Evolutionary conservation across 257 asterid species (phyloP).

Genomic region (Capsicum pubescens): DNA sequence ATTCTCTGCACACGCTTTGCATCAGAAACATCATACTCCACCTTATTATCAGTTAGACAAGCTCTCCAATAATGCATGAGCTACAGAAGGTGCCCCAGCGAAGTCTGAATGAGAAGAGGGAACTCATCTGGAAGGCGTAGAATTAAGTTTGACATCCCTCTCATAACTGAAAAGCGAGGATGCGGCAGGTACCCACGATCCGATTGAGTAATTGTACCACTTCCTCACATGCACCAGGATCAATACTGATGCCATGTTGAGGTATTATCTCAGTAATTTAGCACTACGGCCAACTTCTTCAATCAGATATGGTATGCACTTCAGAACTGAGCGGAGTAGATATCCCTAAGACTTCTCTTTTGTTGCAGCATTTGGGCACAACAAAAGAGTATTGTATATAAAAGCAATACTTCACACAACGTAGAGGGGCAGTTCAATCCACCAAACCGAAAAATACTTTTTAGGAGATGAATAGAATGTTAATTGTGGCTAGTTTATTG

Average conservation of each 20-base stretch:
- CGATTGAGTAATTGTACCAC: conserved; percentile 95
- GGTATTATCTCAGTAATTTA: conserved; percentile 96
- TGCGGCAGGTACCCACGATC: conserved; percentile 90
- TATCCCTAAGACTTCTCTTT: conserved; percentile 98
- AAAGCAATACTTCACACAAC: not conserved
- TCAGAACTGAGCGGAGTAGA: conserved; percentile 92
- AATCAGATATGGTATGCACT: conserved; percentile 98
- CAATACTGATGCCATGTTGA: conserved; percentile 98
- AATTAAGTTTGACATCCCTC: conserved; percentile 94
- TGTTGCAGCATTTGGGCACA: conserved; percentile 79
- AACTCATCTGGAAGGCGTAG: conserved; percentile 96
- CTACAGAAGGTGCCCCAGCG: conserved; percentile 93
- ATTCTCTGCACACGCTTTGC: conserved; percentile 79
- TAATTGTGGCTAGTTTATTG: not conserved
- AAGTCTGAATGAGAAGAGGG: conserved; percentile 98
- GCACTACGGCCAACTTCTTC: conserved; percentile 99
- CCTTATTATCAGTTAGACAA: conserved; percentile 77
- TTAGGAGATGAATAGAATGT: not conserved
- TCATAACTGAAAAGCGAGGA: conserved; percentile 98
- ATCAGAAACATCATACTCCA: conserved; percentile 60
- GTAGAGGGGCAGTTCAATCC: not conserved
- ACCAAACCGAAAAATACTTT: not conserved
- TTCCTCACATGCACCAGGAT: conserved; percentile 99
- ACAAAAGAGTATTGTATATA: conserved; percentile 25
- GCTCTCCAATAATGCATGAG: conserved; percentile 99